Percentiles rank a stretch among this genome's conserved stretches.
These are phyloP conservation scores for Cryptosporidium ryanae DNA, from an alignment of 169 alveolate species.

Conservation along the genomic window DNA sequence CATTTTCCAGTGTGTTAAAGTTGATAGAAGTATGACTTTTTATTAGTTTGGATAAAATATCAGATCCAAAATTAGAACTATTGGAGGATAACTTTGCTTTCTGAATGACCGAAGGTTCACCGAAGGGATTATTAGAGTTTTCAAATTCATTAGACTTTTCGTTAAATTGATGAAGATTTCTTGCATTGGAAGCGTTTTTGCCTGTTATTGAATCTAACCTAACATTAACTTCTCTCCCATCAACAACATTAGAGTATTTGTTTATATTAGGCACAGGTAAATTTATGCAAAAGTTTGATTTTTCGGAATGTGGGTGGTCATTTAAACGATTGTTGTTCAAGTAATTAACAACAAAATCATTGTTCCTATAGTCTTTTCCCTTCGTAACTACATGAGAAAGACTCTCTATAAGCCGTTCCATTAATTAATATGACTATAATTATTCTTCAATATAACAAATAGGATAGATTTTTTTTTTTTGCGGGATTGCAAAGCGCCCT, in stretches of 20 bases:
- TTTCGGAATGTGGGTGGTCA: not conserved
- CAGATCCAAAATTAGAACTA: too few relatives aligned
- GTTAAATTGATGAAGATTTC: too few relatives aligned
- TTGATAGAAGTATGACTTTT: too few relatives aligned
- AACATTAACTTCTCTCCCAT: not conserved
- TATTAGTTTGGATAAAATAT: too few relatives aligned
- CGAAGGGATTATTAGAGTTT: too few relatives aligned
- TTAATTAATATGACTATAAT: conserved; percentile 8
- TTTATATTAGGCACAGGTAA: not conserved
- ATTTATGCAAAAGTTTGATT: not conserved
- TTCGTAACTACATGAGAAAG: conserved; percentile 43
- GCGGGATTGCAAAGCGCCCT: conserved; percentile 15
- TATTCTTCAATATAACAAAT: not conserved
- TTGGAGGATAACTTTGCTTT: too few relatives aligned
- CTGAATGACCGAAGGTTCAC: too few relatives aligned
- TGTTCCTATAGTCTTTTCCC: not conserved
- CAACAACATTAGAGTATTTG: not conserved
- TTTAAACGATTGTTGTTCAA: not conserved
- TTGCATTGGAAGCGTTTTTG: not conserved
- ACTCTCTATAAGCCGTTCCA: conserved; percentile 66
- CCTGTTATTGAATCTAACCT: not conserved
- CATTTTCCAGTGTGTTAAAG: not conserved
- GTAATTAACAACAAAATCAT: too few relatives aligned
- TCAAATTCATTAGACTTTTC: too few relatives aligned
- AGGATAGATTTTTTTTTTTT: not conserved